Conservation (phyloP, 2,329 filamentous ascomycete genomes). For the Phaeosphaeria sp. region DNA sequence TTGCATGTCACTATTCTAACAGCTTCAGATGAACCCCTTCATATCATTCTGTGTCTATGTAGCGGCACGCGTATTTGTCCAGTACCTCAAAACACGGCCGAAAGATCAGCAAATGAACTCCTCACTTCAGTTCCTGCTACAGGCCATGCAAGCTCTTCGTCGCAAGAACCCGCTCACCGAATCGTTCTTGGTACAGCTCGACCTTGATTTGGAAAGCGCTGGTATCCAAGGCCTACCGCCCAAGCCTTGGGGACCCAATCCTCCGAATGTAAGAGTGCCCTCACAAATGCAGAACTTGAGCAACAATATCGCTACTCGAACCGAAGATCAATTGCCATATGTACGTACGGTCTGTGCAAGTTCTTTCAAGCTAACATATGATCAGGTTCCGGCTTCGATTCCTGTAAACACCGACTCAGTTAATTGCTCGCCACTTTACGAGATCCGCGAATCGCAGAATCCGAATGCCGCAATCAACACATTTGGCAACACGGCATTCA, state of each 20-base stretch:
- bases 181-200: slow-evolving; percentile 91
- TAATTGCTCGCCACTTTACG: slow-evolving; percentile 41
- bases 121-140: slow-evolving; percentile 87
- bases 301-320: slow-evolving; percentile 7
- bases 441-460: slow-evolving; percentile 43
- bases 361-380: slow-evolving; percentile 17
- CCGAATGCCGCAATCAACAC: slow-evolving; percentile 35
- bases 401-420: slow-evolving; percentile 37
- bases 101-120: slow-evolving; percentile 80
- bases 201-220: slow-evolving; percentile 85
- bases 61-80: slow-evolving; percentile 92
- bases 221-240: slow-evolving; percentile 54
- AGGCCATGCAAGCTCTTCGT: slow-evolving; percentile 89
- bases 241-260: slow-evolving; percentile 54
- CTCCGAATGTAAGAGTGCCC: slow-evolving; percentile 15
- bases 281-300: slow-evolving; percentile 9
- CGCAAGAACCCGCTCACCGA: slow-evolving; percentile 89
- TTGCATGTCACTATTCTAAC: slow-evolving; percentile 9
- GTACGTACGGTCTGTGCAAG: slow-evolving; percentile 16
- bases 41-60: slow-evolving; percentile 96
- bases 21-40: slow-evolving; percentile 85
- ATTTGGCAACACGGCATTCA: slow-evolving; percentile 24
- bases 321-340: neutral
- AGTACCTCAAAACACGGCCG: slow-evolving; percentile 93
- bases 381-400: slow-evolving; percentile 15